A percentile compares a stretch with the other conserved stretches of the same genome.
phyloP scores from a whole-genome alignment of 2,329 filamentous ascomycete species.

The Curvularia eragrostidis region DNA sequence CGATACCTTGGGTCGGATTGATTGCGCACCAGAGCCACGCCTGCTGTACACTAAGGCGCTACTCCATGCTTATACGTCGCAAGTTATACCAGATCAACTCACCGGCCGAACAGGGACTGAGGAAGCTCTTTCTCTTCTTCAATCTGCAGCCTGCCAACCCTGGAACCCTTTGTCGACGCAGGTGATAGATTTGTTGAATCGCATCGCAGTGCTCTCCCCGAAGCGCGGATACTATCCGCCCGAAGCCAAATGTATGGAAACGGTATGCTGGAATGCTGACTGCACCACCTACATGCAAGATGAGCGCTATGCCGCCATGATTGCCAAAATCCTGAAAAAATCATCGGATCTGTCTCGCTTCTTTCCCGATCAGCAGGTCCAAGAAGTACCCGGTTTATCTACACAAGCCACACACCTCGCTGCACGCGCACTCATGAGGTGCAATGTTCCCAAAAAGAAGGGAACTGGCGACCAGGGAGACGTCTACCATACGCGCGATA shows the following conservation, averaged over 20 bases:
- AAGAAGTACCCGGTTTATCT: neutral
- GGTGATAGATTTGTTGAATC: conserved; percentile 12
- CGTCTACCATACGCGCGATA: conserved; percentile 26
- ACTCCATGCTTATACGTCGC: conserved; percentile 68
- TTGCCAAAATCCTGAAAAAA: conserved; percentile 24
- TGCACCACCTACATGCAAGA: conserved; percentile 40
- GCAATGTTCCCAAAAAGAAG: neutral
- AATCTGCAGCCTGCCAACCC: conserved; percentile 58
- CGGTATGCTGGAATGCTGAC: conserved; percentile 39
- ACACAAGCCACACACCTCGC: conserved; percentile 27
- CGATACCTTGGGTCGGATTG: conserved; percentile 60
- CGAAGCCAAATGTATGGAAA: conserved; percentile 36
- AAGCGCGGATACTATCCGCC: conserved; percentile 42
- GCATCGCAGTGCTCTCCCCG: conserved; percentile 49
- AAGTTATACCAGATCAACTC: conserved; percentile 62
- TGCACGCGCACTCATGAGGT: conserved; percentile 19
- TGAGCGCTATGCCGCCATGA: conserved; percentile 31
- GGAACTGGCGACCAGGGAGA: conserved; percentile 1
- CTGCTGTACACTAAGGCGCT: conserved; percentile 64
- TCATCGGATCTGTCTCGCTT: conserved; percentile 22
- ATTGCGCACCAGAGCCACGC: conserved; percentile 63
- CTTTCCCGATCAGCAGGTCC: neutral
- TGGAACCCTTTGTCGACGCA: conserved; percentile 29
- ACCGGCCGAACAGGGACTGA: conserved; percentile 67
- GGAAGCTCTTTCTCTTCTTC: conserved; percentile 61